A percentile compares a stretch with the other conserved stretches of the same genome.
These are phyloP conservation scores for Leccinum fallax DNA, from an alignment of 1,284 basidiomycete species.

Conservation along the genomic window DNA sequence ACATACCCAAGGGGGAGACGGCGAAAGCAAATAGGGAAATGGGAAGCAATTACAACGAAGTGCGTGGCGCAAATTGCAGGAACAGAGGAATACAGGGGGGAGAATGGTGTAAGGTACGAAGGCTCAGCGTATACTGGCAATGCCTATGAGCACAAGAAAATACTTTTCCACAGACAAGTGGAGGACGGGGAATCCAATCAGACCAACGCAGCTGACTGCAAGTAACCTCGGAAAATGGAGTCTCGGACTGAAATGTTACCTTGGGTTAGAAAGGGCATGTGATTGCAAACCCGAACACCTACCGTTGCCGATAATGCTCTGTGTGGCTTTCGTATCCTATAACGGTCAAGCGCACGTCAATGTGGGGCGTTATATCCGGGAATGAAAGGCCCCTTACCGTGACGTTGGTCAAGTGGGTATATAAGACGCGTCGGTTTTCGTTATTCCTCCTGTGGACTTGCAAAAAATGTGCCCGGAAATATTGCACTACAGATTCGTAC, in stretches of 20 bases:
- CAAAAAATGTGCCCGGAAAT: conserved; percentile 82
- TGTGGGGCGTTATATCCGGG: not conserved
- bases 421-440: conserved; percentile 74
- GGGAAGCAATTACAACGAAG: conserved; percentile 3
- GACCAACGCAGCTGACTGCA: conserved; percentile 70
- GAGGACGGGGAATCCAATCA: conserved; percentile 34
- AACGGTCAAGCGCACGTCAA: conserved; percentile 4
- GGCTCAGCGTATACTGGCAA: not conserved
- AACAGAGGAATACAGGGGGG: conserved; percentile 5
- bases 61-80: not conserved
- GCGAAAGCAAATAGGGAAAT: conserved; percentile 10
- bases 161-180: not conserved
- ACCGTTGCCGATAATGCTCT: conserved; percentile 80
- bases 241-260: conserved; percentile 53
- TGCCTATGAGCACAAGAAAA: conserved; percentile 13
- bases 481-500: conserved; percentile 75
- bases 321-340: conserved; percentile 79
- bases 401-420: conserved; percentile 78
- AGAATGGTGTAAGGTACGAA: conserved; percentile 13
- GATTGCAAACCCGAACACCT: conserved; percentile 22
- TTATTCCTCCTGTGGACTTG: conserved; percentile 80
- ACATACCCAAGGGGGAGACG: not conserved
- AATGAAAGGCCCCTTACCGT: conserved; percentile 51
- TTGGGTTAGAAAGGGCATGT: conserved; percentile 18
- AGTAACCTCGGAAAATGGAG: conserved; percentile 71